Percentiles rank a stretch among this genome's conserved stretches.
Conservation (phyloP, 2,329 filamentous ascomycete species). For the Ophiognomonia clavigignenti-juglandacearum region DNA sequence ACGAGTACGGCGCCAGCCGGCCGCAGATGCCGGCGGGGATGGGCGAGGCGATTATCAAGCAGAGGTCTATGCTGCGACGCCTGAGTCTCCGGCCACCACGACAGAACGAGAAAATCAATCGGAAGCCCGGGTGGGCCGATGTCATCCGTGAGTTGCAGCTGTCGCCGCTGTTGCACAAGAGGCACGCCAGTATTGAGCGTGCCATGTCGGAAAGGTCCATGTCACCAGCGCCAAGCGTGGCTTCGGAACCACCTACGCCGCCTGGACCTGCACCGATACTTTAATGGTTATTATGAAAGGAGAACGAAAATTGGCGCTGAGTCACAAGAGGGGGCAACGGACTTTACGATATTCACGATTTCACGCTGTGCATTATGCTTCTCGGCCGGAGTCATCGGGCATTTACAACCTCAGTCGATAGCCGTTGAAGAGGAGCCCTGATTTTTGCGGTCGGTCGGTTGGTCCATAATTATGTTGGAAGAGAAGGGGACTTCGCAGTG, state of each 20-base stretch:
- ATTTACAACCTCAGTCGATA: too few relatives aligned
- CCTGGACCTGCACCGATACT: background rate
- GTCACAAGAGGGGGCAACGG: slow-evolving; percentile 11
- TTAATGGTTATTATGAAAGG: background rate
- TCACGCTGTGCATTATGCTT: slow-evolving; percentile 11
- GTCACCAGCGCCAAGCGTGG: slow-evolving; percentile 20
- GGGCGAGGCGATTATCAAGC: slow-evolving; percentile 37
- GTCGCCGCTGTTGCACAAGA: slow-evolving; percentile 55
- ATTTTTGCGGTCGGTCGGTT: too few relatives aligned
- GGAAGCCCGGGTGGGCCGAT: slow-evolving; percentile 55
- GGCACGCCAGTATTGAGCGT: slow-evolving; percentile 58
- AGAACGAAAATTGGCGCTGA: slow-evolving; percentile 6
- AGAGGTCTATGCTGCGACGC: slow-evolving; percentile 44
- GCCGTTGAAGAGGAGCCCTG: too few relatives aligned
- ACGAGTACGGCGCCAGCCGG: slow-evolving; percentile 27
- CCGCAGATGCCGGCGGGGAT: slow-evolving; percentile 35
- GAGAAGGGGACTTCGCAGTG: too few relatives aligned
- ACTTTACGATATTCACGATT: slow-evolving; percentile 12
- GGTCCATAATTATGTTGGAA: too few relatives aligned
- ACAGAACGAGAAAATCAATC: slow-evolving; percentile 44
- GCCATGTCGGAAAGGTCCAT: slow-evolving; percentile 55
- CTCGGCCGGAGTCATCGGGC: too few relatives aligned
- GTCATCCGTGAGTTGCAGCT: slow-evolving; percentile 59
- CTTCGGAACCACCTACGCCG: background rate
- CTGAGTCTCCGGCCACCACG: slow-evolving; percentile 51